Percentiles rank a stretch among this genome's conserved stretches.
Evolutionary conservation across 1,284 basidiomycete genomes (phyloP).

Genomic region (Leccinum pallidistipes): DNA sequence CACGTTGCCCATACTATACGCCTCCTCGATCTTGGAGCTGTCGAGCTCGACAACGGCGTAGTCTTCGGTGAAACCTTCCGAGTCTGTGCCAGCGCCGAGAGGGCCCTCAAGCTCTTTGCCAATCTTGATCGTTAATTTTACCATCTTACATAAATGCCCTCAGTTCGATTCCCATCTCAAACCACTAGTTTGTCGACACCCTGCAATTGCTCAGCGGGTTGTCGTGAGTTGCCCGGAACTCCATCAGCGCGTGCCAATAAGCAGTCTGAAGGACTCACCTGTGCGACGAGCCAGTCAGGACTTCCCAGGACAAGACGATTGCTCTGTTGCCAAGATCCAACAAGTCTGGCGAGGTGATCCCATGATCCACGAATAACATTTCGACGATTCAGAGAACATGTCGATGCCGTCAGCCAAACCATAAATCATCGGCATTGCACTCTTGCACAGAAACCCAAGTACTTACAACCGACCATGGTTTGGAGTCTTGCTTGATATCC

Average conservation of each 20-base stretch:
- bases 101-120: too few relatives aligned
- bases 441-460: background rate
- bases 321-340: background rate
- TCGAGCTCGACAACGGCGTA: background rate
- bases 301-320: background rate
- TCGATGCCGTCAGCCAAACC: background rate
- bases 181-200: too few relatives aligned
- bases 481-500: slow-evolving; percentile 14
- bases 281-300: too few relatives aligned
- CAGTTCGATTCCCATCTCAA: too few relatives aligned
- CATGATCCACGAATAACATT: slow-evolving; percentile 7
- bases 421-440: background rate
- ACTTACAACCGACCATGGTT: slow-evolving; percentile 5
- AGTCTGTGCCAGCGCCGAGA: background rate
- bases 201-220: too few relatives aligned
- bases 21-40: background rate
- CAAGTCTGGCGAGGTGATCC: slow-evolving; percentile 4
- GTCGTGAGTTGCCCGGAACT: too few relatives aligned
- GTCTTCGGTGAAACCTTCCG: background rate
- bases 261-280: too few relatives aligned
- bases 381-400: background rate
- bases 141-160: too few relatives aligned
- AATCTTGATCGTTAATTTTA: too few relatives aligned
- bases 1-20: background rate
- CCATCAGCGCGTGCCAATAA: too few relatives aligned